A percentile compares a stretch with the other conserved stretches of the same genome.
These are phyloP conservation scores for Aspergillus sp. DNA, from an alignment of 2,329 filamentous ascomycete species.

Conservation along the genomic window DNA sequence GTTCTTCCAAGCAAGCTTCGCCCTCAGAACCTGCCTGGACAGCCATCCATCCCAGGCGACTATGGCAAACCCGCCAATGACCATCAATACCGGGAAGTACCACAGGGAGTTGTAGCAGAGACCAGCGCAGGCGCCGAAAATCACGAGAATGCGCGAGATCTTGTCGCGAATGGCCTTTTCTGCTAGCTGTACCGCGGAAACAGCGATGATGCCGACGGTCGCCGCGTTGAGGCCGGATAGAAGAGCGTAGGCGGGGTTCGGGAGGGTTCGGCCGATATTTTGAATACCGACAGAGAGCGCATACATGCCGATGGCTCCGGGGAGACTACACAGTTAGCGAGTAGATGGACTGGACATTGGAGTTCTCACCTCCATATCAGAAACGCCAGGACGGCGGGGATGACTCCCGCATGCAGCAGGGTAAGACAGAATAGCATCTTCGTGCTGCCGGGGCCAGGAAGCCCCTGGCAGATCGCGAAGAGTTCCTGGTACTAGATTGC, in stretches of 20 bases:
- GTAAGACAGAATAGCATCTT: constrained; percentile 64
- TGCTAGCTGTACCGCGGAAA: constrained; percentile 59
- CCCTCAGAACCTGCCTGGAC: constrained; percentile 35
- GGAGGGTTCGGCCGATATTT: constrained; percentile 50
- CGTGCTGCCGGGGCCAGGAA: constrained; percentile 59
- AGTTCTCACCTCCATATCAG: constrained; percentile 51
- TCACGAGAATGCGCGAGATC: constrained; percentile 54
- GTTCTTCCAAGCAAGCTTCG: constrained; percentile 12
- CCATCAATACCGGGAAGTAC: constrained; percentile 62
- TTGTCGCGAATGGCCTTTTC: constrained; percentile 59
- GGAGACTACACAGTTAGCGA: constrained; percentile 41
- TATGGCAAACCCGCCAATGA: constrained; percentile 44
- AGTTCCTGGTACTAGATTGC: constrained; percentile 59
- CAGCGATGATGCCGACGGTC: constrained; percentile 61
- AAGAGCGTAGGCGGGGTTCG: constrained; percentile 55
- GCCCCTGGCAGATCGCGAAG: constrained; percentile 58
- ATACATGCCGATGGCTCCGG: constrained; percentile 62
- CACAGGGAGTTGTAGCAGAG: constrained; percentile 63
- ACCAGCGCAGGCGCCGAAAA: constrained; percentile 54
- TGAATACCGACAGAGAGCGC: constrained; percentile 56
- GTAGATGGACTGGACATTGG: not conserved
- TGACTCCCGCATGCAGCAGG: constrained; percentile 52
- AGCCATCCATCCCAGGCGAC: constrained; percentile 49
- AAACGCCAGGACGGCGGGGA: constrained; percentile 51
- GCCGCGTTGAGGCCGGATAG: constrained; percentile 63